Base-by-base conservation (phyloP, 2,329 filamentous ascomycete species). In the Curvularia lunata region DNA sequence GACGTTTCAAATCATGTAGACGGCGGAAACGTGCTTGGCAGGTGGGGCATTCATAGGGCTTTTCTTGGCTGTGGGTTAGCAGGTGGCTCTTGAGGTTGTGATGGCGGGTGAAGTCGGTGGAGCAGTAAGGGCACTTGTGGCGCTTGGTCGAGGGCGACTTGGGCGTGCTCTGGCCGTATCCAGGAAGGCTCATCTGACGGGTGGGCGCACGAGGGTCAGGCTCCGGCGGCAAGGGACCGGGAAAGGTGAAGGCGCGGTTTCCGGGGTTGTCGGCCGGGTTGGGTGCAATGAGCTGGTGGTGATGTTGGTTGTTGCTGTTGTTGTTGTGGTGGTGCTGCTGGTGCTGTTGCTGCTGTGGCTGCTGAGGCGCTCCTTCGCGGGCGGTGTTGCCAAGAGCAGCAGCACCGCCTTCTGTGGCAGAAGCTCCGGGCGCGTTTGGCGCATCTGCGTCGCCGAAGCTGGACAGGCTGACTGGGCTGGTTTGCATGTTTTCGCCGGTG, bases 81-180 rank as follows among this genome's bases (percentile, higher is more conserved):
- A 99, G 85, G 79, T 99, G 95, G 67, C 92, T 97, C 80, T 98
- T 99, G 27, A 98, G 85, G 71, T 99, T 98, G 75, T 98, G 95
- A 74, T 98, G 95, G 43, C 95, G 87, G 27, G 95, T 99, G 68
- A 99, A 99, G 71, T 97, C 95, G 5, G 95, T 97, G 38, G 92
- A 87, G 82, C 95, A 99, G 76, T 96, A 97, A 0, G 92, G 94
- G 73, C 95, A 99, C 77, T 95, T 96, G 80, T 99, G 94, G 72
- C 95, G 94, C 80, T 97, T 97, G 51, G 86, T 84, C 25, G 88
- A 88, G 0, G 90, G 88, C 5, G 92, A 91, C 67, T 87, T 86
- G 47, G 88, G 87, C 52, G 81, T 82, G 62, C 79, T 81, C 71
- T 84, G 82, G 52, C 81, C 80, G 52, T 83, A 84, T 41, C 83